phyloP scores from a whole-genome alignment of 495 filamentous ascomycete species.

The Polyplosphaeria fusca region DNA sequence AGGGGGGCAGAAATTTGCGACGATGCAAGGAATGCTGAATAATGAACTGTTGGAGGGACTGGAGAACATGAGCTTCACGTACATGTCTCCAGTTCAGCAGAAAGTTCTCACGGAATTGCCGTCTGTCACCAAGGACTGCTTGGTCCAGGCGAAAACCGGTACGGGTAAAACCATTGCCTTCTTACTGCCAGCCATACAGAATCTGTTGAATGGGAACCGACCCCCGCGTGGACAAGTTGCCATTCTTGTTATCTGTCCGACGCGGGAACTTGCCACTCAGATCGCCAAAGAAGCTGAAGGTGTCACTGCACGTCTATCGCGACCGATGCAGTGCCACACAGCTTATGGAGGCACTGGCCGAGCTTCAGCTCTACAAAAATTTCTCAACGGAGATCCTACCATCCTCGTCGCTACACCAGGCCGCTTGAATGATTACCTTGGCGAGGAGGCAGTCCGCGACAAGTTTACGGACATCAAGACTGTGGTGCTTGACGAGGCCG shows the following conservation, averaged over 20 bases:
- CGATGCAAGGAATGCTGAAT: neutral
- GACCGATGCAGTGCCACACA: constrained; percentile 49
- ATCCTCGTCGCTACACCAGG: constrained; percentile 64
- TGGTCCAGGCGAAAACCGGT: constrained; percentile 40
- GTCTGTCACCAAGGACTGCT: constrained; percentile 50
- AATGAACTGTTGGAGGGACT: neutral
- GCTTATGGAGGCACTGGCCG: constrained; percentile 54
- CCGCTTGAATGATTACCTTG: constrained; percentile 60
- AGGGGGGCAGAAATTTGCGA: too few species aligned
- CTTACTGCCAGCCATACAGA: constrained; percentile 21
- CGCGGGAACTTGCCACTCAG: constrained; percentile 63
- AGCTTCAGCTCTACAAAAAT: constrained; percentile 46
- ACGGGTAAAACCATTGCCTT: constrained; percentile 38
- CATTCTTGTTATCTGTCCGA: constrained; percentile 63
- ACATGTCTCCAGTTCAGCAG: constrained; percentile 58
- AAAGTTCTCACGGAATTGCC: constrained; percentile 53
- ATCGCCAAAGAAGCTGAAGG: constrained; percentile 59
- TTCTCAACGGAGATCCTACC: constrained; percentile 50
- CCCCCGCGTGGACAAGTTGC: constrained; percentile 51
- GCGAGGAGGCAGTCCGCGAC: constrained; percentile 44
- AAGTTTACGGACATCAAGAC: constrained; percentile 54
- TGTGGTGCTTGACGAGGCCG: constrained; percentile 64
- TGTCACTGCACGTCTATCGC: constrained; percentile 46
- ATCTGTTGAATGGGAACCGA: constrained; percentile 30
- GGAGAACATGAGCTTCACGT: constrained; percentile 8